Conservation (phyloP, 2,329 filamentous ascomycete genomes). For the Aspergillus tubingensis region DNA sequence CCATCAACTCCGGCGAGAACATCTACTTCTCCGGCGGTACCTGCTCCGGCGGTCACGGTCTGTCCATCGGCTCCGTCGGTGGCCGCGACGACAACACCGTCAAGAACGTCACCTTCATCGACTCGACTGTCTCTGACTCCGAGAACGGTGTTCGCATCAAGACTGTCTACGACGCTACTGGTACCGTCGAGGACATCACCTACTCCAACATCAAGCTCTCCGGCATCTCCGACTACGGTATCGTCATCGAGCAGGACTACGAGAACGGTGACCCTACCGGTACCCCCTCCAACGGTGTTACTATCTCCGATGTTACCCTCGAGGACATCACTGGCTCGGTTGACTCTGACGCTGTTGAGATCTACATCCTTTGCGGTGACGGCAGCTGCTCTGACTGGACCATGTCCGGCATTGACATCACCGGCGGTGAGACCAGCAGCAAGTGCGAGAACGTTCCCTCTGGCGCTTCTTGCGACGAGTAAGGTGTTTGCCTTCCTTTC, state of each 20-base stretch:
- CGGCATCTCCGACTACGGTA: slow-evolving; percentile 47
- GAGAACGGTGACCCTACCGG: slow-evolving; percentile 49
- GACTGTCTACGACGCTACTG: slow-evolving; percentile 55
- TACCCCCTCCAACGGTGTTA: slow-evolving; percentile 40
- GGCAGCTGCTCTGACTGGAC: slow-evolving; percentile 57
- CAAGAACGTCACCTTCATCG: slow-evolving; percentile 53
- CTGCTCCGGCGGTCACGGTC: slow-evolving; percentile 49
- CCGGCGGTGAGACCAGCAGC: slow-evolving; percentile 52
- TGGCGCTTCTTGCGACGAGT: slow-evolving; percentile 34
- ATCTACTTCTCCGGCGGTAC: slow-evolving; percentile 33
- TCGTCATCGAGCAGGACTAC: slow-evolving; percentile 63
- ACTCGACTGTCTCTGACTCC: slow-evolving; percentile 53
- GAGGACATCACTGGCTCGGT: slow-evolving; percentile 40
- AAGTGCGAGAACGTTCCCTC: slow-evolving; percentile 47
- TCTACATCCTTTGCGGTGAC: slow-evolving; percentile 59
- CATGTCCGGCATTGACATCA: slow-evolving; percentile 53
- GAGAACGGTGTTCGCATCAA: slow-evolving; percentile 63
- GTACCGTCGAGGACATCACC: slow-evolving; percentile 54
- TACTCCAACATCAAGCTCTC: slow-evolving; percentile 56
- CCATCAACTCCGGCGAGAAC: slow-evolving; percentile 57
- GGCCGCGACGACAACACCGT: slow-evolving; percentile 59
- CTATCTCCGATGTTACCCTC: slow-evolving; percentile 44
- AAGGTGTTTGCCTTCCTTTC: not conserved
- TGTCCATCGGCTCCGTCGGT: slow-evolving; percentile 63
- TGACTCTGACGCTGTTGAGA: slow-evolving; percentile 36